Evolutionary conservation across 352 stramenopile species (phyloP).

Genomic region (Phytopythium sindhum): DNA sequence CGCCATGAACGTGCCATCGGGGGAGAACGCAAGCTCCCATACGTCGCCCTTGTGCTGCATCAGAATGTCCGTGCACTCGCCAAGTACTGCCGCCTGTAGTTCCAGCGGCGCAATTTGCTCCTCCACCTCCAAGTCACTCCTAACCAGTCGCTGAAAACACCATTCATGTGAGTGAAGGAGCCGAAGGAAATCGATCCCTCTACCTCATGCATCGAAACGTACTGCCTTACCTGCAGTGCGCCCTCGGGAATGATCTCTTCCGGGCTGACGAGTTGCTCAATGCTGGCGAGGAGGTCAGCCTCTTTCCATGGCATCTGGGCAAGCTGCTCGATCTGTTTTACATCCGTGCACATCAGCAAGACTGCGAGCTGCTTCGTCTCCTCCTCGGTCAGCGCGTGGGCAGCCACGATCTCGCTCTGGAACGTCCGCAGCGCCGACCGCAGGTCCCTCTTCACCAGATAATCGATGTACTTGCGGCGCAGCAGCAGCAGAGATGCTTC

Average conservation of each 20-base stretch:
- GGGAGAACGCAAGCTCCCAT: conserved; percentile 76
- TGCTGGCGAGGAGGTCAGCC: conserved; percentile 31
- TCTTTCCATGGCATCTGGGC: conserved; percentile 43
- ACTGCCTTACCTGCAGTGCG: conserved; percentile 33
- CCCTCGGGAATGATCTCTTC: conserved; percentile 68
- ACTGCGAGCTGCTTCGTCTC: conserved; percentile 51
- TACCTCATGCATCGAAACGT: not conserved
- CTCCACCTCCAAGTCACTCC: conserved; percentile 18
- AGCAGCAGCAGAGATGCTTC: conserved; percentile 53
- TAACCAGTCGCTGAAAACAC: conserved; percentile 37
- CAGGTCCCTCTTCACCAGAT: conserved; percentile 38
- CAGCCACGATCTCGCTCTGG: conserved; percentile 62
- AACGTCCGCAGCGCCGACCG: conserved; percentile 46
- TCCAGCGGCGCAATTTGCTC: conserved; percentile 11
- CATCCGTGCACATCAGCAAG: conserved; percentile 54
- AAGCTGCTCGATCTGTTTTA: conserved; percentile 27
- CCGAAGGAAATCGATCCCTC: no score
- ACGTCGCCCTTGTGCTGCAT: conserved; percentile 54
- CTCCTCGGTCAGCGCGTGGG: conserved; percentile 35
- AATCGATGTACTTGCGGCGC: conserved; percentile 65
- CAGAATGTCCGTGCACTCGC: conserved; percentile 39
- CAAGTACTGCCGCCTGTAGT: conserved; percentile 16
- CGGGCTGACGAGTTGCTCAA: conserved; percentile 58
- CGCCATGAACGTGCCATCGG: conserved; percentile 68
- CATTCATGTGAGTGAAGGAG: not conserved